phyloP scores from a whole-genome alignment of 176 grass and related monocot genomes.

The Zoysia pacifica region DNA sequence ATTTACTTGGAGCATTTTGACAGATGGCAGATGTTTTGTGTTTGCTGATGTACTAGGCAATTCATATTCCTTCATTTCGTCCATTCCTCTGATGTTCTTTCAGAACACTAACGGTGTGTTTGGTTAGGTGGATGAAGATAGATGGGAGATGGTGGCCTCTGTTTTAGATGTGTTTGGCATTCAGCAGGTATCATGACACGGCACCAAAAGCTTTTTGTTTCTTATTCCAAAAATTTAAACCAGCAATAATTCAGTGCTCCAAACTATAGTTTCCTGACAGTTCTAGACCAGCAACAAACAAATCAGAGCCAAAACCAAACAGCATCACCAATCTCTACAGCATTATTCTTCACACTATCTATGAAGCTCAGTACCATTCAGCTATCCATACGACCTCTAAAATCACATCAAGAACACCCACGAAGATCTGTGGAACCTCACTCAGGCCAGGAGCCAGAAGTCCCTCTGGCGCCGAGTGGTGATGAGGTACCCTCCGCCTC shows the following conservation, averaged over 20 bases:
- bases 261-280: neutral
- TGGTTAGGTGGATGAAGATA: too few species aligned
- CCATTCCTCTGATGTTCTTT: neutral
- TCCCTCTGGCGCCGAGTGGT: conserved; percentile 70
- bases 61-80: neutral
- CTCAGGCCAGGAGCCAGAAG: conserved; percentile 86
- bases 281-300: conserved; percentile 9
- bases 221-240: conserved; percentile 18
- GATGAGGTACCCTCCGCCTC: conserved; percentile 74
- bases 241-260: neutral
- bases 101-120: too few species aligned
- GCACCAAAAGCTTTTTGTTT: conserved; percentile 11
- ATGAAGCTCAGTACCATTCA: neutral
- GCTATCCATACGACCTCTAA: neutral
- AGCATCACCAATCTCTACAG: neutral
- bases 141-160: too few species aligned
- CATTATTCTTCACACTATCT: conserved; percentile 29
- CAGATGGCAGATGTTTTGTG: neutral
- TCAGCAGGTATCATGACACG: neutral
- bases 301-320: conserved; percentile 23
- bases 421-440: neutral
- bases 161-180: too few species aligned
- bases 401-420: neutral
- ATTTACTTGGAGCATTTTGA: neutral
- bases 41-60: neutral